phyloP scores from a whole-genome alignment of 148 eudicot genomes.

The Silene latifolia region DNA sequence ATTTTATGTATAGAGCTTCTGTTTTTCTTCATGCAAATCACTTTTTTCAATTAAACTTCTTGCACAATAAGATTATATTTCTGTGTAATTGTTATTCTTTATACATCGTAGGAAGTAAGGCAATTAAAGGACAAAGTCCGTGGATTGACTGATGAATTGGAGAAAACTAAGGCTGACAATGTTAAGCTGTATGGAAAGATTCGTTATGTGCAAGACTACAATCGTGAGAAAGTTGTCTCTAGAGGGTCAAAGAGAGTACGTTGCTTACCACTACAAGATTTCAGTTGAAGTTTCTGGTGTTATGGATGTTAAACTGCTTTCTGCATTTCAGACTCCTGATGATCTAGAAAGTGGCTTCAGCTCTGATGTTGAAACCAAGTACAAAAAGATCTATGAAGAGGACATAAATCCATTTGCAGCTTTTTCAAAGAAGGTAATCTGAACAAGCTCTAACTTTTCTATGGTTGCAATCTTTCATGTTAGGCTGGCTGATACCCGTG shows the following conservation, averaged over 20 bases:
- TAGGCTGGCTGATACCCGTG: not conserved
- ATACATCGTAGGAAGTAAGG: constrained; percentile 64
- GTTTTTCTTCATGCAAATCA: not conserved
- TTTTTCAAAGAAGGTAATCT: constrained; percentile 83
- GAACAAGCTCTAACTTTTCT: not conserved
- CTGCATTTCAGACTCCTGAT: constrained; percentile 63
- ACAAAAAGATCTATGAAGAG: constrained; percentile 96
- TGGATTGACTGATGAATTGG: constrained; percentile 67
- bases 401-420: constrained; percentile 99
- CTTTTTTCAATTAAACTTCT: not conserved
- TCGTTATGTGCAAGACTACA: constrained; percentile 98
- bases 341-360: constrained; percentile 90
- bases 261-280: constrained; percentile 7
- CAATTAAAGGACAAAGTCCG: constrained; percentile 85
- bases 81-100: not conserved
- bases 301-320: constrained; percentile 11
- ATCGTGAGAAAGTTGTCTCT: constrained; percentile 85
- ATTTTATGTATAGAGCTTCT: not conserved
- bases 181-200: constrained; percentile 98
- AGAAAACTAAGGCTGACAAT: constrained; percentile 91
- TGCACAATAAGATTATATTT: not conserved
- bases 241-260: constrained; percentile 93
- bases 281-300: constrained; percentile 15
- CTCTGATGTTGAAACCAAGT: constrained; percentile 98
- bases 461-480: not conserved